Evolutionary conservation across 306 rosid genomes (phyloP).

Genomic region (Acmispon strigosus): DNA sequence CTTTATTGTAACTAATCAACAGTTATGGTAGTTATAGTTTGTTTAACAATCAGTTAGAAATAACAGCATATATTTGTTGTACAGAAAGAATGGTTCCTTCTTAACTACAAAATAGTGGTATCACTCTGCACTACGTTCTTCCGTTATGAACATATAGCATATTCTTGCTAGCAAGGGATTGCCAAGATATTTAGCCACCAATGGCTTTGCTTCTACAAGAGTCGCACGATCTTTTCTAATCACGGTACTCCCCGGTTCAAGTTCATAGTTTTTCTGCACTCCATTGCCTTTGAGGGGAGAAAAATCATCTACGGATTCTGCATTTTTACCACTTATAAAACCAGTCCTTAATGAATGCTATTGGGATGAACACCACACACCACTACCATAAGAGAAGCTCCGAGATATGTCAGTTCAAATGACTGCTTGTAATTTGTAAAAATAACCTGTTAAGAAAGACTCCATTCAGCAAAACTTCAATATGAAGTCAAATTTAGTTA

Average conservation of each 20-base stretch:
- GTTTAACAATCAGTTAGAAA: too few relatives aligned
- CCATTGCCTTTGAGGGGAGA: conserved; percentile 46
- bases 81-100: too few relatives aligned
- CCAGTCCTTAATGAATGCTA: conserved; percentile 92
- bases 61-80: too few relatives aligned
- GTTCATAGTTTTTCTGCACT: conserved; percentile 41
- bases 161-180: too few relatives aligned
- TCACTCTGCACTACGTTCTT: too few relatives aligned
- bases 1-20: too few relatives aligned
- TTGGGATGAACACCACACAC: conserved; percentile 65
- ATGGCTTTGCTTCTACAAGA: conserved; percentile 45
- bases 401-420: conserved; percentile 92
- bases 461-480: conserved; percentile 18
- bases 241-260: conserved; percentile 47
- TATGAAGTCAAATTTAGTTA: not conserved
- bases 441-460: conserved; percentile 53
- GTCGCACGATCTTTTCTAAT: conserved; percentile 59
- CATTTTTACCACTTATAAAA: conserved; percentile 56
- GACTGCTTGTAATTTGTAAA: conserved; percentile 83
- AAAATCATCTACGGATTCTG: conserved; percentile 35
- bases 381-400: conserved; percentile 90
- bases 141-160: too few relatives aligned
- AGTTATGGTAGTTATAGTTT: too few relatives aligned
- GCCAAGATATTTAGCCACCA: too few relatives aligned
- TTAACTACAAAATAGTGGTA: too few relatives aligned